A percentile compares a stretch with the other conserved stretches of the same genome.
phyloP scores from a whole-genome alignment of 768 basidiomycete genomes.

The Hericium erinaceus region DNA sequence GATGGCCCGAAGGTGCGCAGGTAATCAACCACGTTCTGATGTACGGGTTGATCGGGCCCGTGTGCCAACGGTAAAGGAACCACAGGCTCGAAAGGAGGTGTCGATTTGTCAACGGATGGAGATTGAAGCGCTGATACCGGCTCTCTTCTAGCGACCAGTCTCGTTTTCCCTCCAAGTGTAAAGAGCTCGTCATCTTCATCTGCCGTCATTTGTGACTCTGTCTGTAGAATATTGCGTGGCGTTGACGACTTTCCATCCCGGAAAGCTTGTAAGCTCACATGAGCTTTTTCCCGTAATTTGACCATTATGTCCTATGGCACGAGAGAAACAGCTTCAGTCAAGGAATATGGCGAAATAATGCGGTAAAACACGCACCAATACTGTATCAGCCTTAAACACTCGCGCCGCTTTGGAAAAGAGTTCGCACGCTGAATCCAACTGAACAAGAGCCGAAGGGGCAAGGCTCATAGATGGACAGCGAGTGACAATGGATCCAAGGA shows the following conservation, averaged over 20 bases:
- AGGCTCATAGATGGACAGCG: conserved; percentile 73
- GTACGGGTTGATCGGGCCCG: conserved; percentile 38
- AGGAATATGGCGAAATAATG: neutral
- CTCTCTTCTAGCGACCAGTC: conserved; percentile 45
- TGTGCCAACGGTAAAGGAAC: conserved; percentile 59
- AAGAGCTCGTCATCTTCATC: conserved; percentile 55
- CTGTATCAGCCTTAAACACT: conserved; percentile 55
- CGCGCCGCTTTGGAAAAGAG: conserved; percentile 62
- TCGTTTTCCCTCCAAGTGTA: conserved; percentile 53
- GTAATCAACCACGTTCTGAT: conserved; percentile 62
- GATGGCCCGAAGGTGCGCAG: conserved; percentile 47
- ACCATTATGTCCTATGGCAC: conserved; percentile 52
- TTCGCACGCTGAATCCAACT: conserved; percentile 68
- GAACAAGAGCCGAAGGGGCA: conserved; percentile 63
- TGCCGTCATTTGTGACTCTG: conserved; percentile 35
- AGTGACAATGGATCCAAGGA: conserved; percentile 68
- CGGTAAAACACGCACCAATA: conserved; percentile 37
- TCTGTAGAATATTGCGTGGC: conserved; percentile 24
- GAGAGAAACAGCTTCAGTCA: neutral
- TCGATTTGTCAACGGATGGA: conserved; percentile 45
- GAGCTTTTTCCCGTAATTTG: conserved; percentile 54
- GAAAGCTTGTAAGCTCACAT: conserved; percentile 53
- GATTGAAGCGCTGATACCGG: conserved; percentile 34
- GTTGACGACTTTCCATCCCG: conserved; percentile 44
- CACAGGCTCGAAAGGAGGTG: conserved; percentile 61